Base-by-base conservation (phyloP, 257 asterid genomes). In the Henckelia pumila region DNA sequence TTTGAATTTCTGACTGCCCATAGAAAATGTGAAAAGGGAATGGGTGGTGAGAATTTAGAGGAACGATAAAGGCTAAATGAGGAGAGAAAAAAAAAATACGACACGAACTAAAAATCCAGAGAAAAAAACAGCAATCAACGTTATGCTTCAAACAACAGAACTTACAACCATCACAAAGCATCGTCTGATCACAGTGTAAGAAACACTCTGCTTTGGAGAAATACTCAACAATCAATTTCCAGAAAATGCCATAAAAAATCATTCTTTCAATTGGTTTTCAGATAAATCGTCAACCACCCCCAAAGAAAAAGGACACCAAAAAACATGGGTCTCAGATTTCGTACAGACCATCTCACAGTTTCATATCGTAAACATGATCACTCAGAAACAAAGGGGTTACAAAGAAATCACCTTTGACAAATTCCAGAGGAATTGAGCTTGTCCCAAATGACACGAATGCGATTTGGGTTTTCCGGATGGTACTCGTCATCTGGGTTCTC, bases 391-490 rank as follows among this genome's bases (percentile, higher is more conserved):
- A n/a, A n/a, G n/a, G n/a, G n/a, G n/a, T n/a, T n/a, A n/a, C n/a
- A n/a, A n/a, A 40, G 3, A 40, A 40, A 53, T 57, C 24, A 89
- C 98, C 95, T 90, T 66, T 88, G 63, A 16, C 84, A 70, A 30
- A 90, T 81, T 44, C 88, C 96, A 52, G 92, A 82, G 56, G 94
- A 69, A 35, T 77, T 76, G 56, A 93, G 92, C 77, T 70, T 78
- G 59, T 86, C 79, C 97, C 96, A 90, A 58, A 93, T 93, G 71
- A 79, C 82, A 68, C 70, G 79, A 60, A 90, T 76, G 70, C 99
- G 99, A 72, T 81, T 74, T 21, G 97, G 95, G 61, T 77, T 69
- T 79, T 93, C 99, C 0, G 97, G 99, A 61, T 93, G 99, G 52
- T 68, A 59, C 47, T 75, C 81, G 0, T 63, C 76, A 56, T 57